Evolutionary conservation across 768 basidiomycete species (phyloP).

Genomic region (Gautieria morchelliformis): DNA sequence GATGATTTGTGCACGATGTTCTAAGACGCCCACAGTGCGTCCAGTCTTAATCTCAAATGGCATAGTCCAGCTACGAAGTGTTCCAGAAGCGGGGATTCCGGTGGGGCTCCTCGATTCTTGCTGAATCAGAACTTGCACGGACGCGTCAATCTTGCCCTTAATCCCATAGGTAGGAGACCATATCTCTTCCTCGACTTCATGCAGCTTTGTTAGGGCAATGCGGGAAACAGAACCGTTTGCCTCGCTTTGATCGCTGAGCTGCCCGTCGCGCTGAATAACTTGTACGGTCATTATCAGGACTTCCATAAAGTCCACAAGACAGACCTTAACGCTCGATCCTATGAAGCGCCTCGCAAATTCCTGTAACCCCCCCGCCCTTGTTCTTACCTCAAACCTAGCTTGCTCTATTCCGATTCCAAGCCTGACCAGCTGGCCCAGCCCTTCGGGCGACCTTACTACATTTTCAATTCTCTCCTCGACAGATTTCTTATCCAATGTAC

Average conservation of each 20-base stretch:
- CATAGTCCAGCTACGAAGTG: slow-evolving; percentile 26
- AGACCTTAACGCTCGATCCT: slow-evolving; percentile 52
- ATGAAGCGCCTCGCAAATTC: slow-evolving; percentile 63
- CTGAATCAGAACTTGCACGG: slow-evolving; percentile 57
- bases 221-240: slow-evolving; percentile 35
- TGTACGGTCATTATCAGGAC: not conserved
- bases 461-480: slow-evolving; percentile 52
- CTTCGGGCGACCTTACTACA: slow-evolving; percentile 31
- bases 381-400: slow-evolving; percentile 54
- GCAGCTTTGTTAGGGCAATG: slow-evolving; percentile 64
- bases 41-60: slow-evolving; percentile 99
- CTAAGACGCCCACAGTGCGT: slow-evolving; percentile 62
- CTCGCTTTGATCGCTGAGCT: slow-evolving; percentile 60
- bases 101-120: slow-evolving; percentile 26
- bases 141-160: slow-evolving; percentile 93
- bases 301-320: not conserved
- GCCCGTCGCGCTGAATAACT: slow-evolving; percentile 43
- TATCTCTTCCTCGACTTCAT: slow-evolving; percentile 94
- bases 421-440: slow-evolving; percentile 53
- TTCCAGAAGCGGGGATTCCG: not conserved
- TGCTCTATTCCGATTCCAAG: slow-evolving; percentile 48
- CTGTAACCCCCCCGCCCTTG: slow-evolving; percentile 53
- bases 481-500: slow-evolving; percentile 54
- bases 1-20: slow-evolving; percentile 97
- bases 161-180: slow-evolving; percentile 94